These are phyloP conservation scores for Globisporangium cystogenes DNA, from an alignment of 352 stramenopile species.

Conservation along the genomic window DNA sequence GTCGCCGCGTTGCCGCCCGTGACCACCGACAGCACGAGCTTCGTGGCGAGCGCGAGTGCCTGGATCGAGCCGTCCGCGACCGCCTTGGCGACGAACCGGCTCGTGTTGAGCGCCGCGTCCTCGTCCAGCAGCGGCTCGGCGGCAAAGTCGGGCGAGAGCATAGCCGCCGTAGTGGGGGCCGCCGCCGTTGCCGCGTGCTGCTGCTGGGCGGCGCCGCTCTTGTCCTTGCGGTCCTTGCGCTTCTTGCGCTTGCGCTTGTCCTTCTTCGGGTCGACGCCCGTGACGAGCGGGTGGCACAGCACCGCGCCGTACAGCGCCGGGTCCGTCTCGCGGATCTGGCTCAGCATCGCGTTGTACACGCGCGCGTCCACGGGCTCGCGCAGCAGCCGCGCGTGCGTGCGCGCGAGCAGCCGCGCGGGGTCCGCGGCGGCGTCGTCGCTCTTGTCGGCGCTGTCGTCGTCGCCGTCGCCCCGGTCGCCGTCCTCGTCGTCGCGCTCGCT, in stretches of 20 bases:
- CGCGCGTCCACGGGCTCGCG: constrained; percentile 67
- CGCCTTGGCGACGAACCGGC: constrained; percentile 68
- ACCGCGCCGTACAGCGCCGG: constrained; percentile 80
- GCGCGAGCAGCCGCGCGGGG: constrained; percentile 36
- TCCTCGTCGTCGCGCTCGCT: constrained; percentile 62
- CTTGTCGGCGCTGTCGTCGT: constrained; percentile 58
- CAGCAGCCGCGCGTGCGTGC: constrained; percentile 46
- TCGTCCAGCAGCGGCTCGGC: constrained; percentile 42
- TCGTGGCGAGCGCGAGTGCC: constrained; percentile 62
- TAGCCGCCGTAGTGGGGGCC: constrained; percentile 25
- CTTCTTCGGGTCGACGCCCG: constrained; percentile 67
- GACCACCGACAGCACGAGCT: constrained; percentile 54
- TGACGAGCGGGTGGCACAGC: constrained; percentile 78
- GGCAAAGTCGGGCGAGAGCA: constrained; percentile 70
- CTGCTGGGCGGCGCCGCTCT: too few relatives aligned
- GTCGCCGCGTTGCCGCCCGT: constrained; percentile 11
- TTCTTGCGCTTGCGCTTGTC: constrained; percentile 87
- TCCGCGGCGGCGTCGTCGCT: constrained; percentile 26
- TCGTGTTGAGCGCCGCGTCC: constrained; percentile 60
- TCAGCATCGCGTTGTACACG: constrained; percentile 75
- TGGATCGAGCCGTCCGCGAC: constrained; percentile 77
- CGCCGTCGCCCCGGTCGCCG: constrained; percentile 46
- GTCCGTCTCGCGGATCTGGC: constrained; percentile 72
- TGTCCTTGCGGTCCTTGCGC: constrained; percentile 80
- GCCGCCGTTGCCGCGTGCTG: constrained; percentile 9